These are phyloP conservation scores for Flaveria sonorensis DNA, from an alignment of 129 eudicot species.

Conservation along the genomic window DNA sequence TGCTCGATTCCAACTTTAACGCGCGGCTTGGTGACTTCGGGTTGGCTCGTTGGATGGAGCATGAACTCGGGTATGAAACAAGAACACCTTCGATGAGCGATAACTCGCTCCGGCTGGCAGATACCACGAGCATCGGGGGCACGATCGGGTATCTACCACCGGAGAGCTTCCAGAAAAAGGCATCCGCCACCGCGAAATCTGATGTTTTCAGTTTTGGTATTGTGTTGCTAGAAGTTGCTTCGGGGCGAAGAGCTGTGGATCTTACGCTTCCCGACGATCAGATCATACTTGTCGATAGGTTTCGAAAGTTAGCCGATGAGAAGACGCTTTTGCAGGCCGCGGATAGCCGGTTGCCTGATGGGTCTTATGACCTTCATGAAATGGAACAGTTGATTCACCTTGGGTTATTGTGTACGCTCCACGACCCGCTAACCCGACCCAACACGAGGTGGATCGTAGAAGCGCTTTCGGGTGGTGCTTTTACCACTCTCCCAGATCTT, in stretches of 20 bases:
- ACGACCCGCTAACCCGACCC: slow-evolving; percentile 76
- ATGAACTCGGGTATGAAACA: slow-evolving; percentile 51
- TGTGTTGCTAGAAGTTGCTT: slow-evolving; percentile 71
- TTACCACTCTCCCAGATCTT: slow-evolving; percentile 57
- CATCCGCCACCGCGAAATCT: slow-evolving; percentile 69
- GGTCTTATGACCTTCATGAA: slow-evolving; percentile 57
- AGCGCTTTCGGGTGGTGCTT: slow-evolving; percentile 61
- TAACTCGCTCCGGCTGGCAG: slow-evolving; percentile 55
- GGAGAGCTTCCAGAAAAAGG: slow-evolving; percentile 67
- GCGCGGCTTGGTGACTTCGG: slow-evolving; percentile 95
- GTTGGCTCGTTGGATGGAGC: slow-evolving; percentile 91
- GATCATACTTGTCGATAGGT: slow-evolving; percentile 72
- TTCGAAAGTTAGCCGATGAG: slow-evolving; percentile 68
- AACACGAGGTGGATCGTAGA: slow-evolving; percentile 82
- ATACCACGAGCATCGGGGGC: slow-evolving; percentile 79
- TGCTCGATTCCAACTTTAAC: slow-evolving; percentile 78
- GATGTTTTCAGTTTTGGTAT: slow-evolving; percentile 94
- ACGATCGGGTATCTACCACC: slow-evolving; percentile 96
- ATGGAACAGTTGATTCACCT: slow-evolving; percentile 60
- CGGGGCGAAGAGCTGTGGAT: slow-evolving; percentile 88
- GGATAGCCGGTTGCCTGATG: slow-evolving; percentile 55
- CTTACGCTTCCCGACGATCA: slow-evolving; percentile 78
- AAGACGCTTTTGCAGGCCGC: slow-evolving; percentile 49
- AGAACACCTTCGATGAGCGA: slow-evolving; percentile 45
- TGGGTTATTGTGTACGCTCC: slow-evolving; percentile 81